Evolutionary conservation across 106 monocot species (phyloP).

Genomic region (Dendrobium chrysotoxum): DNA sequence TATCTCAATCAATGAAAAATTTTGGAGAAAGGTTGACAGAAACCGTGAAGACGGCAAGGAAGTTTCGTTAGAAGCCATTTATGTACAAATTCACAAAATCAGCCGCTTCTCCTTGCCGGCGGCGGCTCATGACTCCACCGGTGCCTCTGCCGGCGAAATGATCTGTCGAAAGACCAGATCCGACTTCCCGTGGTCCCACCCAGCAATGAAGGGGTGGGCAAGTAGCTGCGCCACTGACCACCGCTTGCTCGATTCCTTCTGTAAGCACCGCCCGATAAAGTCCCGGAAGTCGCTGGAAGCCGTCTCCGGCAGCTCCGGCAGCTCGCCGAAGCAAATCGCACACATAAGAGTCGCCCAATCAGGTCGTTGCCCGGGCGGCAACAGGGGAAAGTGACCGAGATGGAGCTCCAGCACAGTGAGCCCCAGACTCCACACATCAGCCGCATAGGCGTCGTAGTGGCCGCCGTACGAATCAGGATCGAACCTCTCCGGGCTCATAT

Average conservation of each 20-base stretch:
- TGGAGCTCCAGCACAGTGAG: conserved; percentile 62
- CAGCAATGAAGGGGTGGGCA: conserved; percentile 62
- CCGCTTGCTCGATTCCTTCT: conserved; percentile 61
- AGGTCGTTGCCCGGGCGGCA: conserved; percentile 61
- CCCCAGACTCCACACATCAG: conserved; percentile 79
- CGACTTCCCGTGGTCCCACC: conserved; percentile 23
- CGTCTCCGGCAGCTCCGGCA: conserved; percentile 29
- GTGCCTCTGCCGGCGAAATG: neutral
- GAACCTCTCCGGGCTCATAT: conserved; percentile 90
- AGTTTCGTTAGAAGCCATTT: neutral
- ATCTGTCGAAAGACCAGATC: conserved; percentile 22
- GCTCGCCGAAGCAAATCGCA: conserved; percentile 87
- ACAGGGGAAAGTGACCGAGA: conserved; percentile 57
- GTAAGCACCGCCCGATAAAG: conserved; percentile 68
- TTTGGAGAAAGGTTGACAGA: neutral
- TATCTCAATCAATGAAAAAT: neutral
- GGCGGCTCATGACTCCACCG: neutral
- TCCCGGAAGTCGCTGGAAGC: conserved; percentile 45
- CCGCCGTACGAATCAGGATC: conserved; percentile 54
- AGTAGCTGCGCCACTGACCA: conserved; percentile 64
- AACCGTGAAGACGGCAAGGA: neutral
- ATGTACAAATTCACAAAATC: neutral
- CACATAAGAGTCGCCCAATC: conserved; percentile 92
- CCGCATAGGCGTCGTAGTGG: conserved; percentile 63
- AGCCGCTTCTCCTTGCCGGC: neutral